Evolutionary conservation across 257 asterid genomes (phyloP), one percentile per base, ranked within the genome.

Genomic region (Nicotiana benthamiana): DNA sequence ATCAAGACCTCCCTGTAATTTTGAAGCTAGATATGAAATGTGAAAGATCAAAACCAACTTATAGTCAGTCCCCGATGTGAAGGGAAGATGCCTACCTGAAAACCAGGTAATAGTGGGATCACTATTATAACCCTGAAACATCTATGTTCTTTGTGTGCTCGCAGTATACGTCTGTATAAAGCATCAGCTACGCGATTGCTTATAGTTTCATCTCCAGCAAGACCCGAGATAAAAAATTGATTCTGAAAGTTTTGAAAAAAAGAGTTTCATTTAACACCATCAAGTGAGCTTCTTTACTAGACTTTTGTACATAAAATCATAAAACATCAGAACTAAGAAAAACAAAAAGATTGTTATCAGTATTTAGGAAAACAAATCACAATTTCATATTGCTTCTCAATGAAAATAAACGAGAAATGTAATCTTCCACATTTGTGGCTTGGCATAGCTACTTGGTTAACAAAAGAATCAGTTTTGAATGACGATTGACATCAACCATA

Each of bases 201-300:
- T 85, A 95, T 93, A 75, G 87, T 91, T 54, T 92, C 97, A 81
- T 95, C 99, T 67, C 86, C 98, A 32, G 97, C 82, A 79, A 93
- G 95, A 81, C 99, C 98, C 15, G 99, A 95, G 88, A 93, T 90
- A 86, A 95, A 93, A 90, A 95, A 93, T 62, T 93, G 98, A 82
- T 95, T 95, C 99, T 95, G 97, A 79, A 87, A 82, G 86, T n/a
- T 52, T 60, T 88, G 62, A 36, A 43, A 46, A 70, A 40, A 4
- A 48, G 46, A 22, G 75, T 64, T 64, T 32, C 77, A 27, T 63
- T 24, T 24, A 40, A 48, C 46, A 40, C 46, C 46, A 7, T 7
- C 36, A 36, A 24, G 60, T 74, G 24, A 48, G 61, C 17, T 74
- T 74, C 15, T 24, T 48, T 16, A 72, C 78, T 74, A 74, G 10